A percentile compares a stretch with the other conserved stretches of the same genome.
phyloP scores from a whole-genome alignment of 2,329 filamentous ascomycete genomes.

The Lasiodiplodia gonubiensis region DNA sequence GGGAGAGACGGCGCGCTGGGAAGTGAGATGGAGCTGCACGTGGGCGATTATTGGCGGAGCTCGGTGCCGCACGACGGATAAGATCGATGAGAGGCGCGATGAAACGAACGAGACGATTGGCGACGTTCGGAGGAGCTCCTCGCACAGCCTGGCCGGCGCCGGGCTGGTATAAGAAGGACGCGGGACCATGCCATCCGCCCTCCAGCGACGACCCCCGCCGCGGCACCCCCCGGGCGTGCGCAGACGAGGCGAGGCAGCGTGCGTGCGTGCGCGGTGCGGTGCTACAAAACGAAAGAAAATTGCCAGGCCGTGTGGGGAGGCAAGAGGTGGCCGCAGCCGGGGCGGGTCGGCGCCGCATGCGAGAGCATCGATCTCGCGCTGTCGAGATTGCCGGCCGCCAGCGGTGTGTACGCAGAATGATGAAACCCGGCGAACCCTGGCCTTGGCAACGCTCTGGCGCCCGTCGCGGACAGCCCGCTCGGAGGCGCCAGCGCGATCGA shows the following conservation, averaged over 20 bases:
- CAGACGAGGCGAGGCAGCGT: slow-evolving; percentile 20
- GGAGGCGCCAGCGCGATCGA: slow-evolving; percentile 7
- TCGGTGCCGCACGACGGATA: slow-evolving; percentile 14
- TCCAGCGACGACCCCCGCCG: neutral
- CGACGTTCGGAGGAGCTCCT: slow-evolving; percentile 9
- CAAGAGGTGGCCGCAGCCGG: slow-evolving; percentile 15
- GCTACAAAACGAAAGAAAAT: slow-evolving; percentile 27
- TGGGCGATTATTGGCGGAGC: slow-evolving; percentile 23
- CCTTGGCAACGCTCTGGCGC: slow-evolving; percentile 16
- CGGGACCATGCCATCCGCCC: slow-evolving; percentile 5
- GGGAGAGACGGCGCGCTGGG: slow-evolving; percentile 3
- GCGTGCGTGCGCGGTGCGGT: slow-evolving; percentile 17
- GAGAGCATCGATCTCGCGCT: slow-evolving; percentile 11
- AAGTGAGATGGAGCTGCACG: slow-evolving; percentile 7
- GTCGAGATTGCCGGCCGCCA: slow-evolving; percentile 6
- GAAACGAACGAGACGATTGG: slow-evolving; percentile 25
- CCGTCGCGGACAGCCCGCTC: slow-evolving; percentile 13
- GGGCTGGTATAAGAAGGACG: slow-evolving; percentile 24
- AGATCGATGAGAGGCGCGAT: slow-evolving; percentile 20
- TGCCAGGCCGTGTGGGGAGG: slow-evolving; percentile 13
- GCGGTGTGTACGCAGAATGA: slow-evolving; percentile 23
- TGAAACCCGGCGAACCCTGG: slow-evolving; percentile 23
- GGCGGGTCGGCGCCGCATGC: slow-evolving; percentile 16
- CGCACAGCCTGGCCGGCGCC: slow-evolving; percentile 21
- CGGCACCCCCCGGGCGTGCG: slow-evolving; percentile 11